Evolutionary conservation across 192 early-diverging fungal genomes (phyloP), one percentile per base, ranked within the genome.

Genomic region (Cladochytrium replicatum): DNA sequence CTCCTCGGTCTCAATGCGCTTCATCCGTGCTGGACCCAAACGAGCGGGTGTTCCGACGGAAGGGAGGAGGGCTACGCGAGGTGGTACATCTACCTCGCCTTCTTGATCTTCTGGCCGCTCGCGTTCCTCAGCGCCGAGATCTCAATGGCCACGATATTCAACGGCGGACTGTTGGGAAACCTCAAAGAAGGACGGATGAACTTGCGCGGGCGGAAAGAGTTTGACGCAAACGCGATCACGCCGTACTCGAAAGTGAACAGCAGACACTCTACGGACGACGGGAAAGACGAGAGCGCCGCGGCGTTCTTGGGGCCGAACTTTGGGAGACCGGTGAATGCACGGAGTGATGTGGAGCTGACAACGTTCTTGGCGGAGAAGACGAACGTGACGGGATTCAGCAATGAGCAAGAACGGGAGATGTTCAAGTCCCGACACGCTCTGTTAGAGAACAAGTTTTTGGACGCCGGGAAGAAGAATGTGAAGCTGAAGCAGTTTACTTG

Each of bases 151-250:
- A 50, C 58, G 37, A 29, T 30, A 2, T 26, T 54, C n/a, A n/a
- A 13, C 29, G 22, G 19, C 19, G 17, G 39, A 47, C 17, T 55
- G 32, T 45, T 23, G 15, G 6, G 32, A 47, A n/a, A 30, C 43
- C 13, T 26, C 24, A 27, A 46, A 45, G 54, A 41, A 55, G 34
- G 50, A n/a, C 4, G 40, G 41, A 58, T 29, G 0, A 68, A 68
- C 32, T 60, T 64, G 28, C 67, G 62, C 50, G 58, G 54, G 37
- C 48, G 50, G 45, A 57, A 63, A 48, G 67, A 61, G 2, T 69
- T 55, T 41, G 67, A 69, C 38, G 67, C 57, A 13, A 50, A 60
- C 22, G 61, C 58, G 22, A 64, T 69, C 40, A 43, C 48, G 7
- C 61, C 67, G 15, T 41, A 49, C 22, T 29, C 50, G 2, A 29